phyloP scores from a whole-genome alignment of 192 early-diverging fungal species.

The Lobosporangium transversale region DNA sequence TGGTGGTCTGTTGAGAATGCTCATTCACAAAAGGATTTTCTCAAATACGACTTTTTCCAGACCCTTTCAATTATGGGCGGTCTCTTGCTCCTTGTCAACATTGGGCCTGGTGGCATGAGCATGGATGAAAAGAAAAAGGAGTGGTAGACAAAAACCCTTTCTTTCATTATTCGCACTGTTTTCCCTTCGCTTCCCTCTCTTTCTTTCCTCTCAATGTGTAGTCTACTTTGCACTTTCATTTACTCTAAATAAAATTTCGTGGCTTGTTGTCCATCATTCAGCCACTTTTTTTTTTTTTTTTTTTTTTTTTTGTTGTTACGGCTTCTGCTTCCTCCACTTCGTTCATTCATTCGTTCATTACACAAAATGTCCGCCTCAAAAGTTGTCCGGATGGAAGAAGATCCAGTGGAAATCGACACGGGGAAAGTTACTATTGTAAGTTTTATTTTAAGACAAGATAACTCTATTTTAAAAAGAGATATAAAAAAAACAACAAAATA shows the following conservation, averaged over 20 bases:
- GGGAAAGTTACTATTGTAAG: constrained; percentile 64
- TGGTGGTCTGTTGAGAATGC: constrained; percentile 91
- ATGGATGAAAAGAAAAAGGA: constrained; percentile 98
- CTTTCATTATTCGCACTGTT: too few relatives aligned
- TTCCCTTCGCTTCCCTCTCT: too few relatives aligned
- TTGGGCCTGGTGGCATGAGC: constrained; percentile 91
- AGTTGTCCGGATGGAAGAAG: constrained; percentile 42
- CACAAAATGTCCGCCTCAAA: constrained; percentile 23
- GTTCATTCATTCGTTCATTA: not conserved
- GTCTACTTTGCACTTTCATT: not conserved
- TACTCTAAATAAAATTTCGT: too few relatives aligned
- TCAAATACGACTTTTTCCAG: constrained; percentile 99
- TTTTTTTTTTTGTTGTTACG: too few relatives aligned
- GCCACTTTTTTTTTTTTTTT: constrained; percentile 3
- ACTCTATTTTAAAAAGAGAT: too few relatives aligned
- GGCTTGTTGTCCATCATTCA: too few relatives aligned
- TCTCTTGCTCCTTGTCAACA: constrained; percentile 90
- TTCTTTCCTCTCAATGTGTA: too few relatives aligned
- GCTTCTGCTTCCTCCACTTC: not conserved
- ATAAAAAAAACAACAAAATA: too few relatives aligned
- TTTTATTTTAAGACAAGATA: not conserved
- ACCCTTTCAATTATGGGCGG: constrained; percentile 96
- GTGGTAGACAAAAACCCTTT: constrained; percentile 78
- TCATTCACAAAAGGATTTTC: constrained; percentile 88
- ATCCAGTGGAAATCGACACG: constrained; percentile 33